Base-by-base conservation (phyloP, 164 flowering plant genomes). In the Akebia trifoliata region DNA sequence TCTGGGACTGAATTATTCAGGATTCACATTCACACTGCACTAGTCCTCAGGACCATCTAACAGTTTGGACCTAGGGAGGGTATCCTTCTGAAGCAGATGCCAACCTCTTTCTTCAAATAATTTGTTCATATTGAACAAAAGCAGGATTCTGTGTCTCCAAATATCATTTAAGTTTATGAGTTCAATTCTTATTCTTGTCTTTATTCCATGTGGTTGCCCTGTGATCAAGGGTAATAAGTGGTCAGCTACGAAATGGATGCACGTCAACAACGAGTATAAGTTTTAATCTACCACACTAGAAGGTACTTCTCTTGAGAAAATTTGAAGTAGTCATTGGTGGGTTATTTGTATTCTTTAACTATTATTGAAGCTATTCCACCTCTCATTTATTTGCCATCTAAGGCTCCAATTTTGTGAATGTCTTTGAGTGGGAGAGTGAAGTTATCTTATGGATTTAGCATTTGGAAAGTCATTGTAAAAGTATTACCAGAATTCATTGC, bases 211-310 rank as follows among this genome's bases (percentile, higher is more conserved):
- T 65, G 98, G 91, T 29, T 92, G 98, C 47, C 82, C 93, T 50
- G 97, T 92, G 62, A 89, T 92, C 37, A 77, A 65, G 65, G 98
- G 98, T 42, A 84, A 87, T 66, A 88, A 91, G 65, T 91, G 98
- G 98, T 91, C 98, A 48, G 72, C 90, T 18, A 86, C 95, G 30
- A 92, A 89, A 57, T 92, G 98, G 98, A 72, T 92, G 61, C 93
- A 81, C 26, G 84, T 92, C 17, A 59, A n/a, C n/a, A n/a, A 70
- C 51, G 94, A 92, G 50, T 86, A 85, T 64, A 81, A 73, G 70
- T 64, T 57, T 48, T 90, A 62, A 64, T 57, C 12, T 56, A 11
- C 24, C 15, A 10, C 25, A 18, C 25, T 26, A 6, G 29, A 64
- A 60, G 62, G 68, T 57, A 57, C 34, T 20, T 50, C 4, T 49